These are phyloP conservation scores for Aspergillus kassunensis DNA, from an alignment of 495 filamentous ascomycete species.

Conservation along the genomic window DNA sequence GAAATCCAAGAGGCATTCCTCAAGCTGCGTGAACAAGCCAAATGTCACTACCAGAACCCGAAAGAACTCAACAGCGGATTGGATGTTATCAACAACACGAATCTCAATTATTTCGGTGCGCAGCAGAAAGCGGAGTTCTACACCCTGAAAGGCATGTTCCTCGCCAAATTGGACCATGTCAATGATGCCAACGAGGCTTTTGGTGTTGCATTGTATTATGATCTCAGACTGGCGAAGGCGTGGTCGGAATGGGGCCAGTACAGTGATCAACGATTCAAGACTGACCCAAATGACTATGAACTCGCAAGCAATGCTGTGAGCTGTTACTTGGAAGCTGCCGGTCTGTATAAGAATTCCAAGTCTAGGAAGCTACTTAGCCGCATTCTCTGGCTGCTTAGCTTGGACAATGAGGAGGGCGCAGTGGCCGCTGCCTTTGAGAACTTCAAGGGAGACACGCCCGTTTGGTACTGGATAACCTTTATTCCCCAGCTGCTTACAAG, in stretches of 20 bases:
- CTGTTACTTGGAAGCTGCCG: constrained; percentile 93
- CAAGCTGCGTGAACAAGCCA: constrained; percentile 93
- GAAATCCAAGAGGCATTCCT: constrained; percentile 99
- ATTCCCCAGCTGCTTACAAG: constrained; percentile 93
- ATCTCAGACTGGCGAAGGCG: constrained; percentile 90
- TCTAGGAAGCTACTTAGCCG: constrained; percentile 93
- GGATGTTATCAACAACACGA: constrained; percentile 99
- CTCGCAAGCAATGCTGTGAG: constrained; percentile 87
- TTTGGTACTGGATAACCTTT: constrained; percentile 99
- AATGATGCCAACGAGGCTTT: constrained; percentile 91
- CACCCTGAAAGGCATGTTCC: constrained; percentile 98
- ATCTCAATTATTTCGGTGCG: constrained; percentile 93
- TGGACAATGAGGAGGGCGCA: constrained; percentile 80
- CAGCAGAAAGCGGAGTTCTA: constrained; percentile 99
- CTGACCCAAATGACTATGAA: constrained; percentile 70
- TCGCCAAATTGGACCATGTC: constrained; percentile 84
- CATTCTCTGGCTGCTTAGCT: constrained; percentile 91
- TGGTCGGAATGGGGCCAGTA: constrained; percentile 99
- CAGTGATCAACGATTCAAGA: constrained; percentile 92
- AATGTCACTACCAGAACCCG: constrained; percentile 95
- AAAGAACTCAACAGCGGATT: constrained; percentile 85
- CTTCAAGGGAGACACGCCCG: constrained; percentile 91
- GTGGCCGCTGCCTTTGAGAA: constrained; percentile 81
- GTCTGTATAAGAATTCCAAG: constrained; percentile 93
- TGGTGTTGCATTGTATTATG: constrained; percentile 89